Conservation (phyloP, 495 filamentous ascomycete genomes). For the Rhypophila decipiens region DNA sequence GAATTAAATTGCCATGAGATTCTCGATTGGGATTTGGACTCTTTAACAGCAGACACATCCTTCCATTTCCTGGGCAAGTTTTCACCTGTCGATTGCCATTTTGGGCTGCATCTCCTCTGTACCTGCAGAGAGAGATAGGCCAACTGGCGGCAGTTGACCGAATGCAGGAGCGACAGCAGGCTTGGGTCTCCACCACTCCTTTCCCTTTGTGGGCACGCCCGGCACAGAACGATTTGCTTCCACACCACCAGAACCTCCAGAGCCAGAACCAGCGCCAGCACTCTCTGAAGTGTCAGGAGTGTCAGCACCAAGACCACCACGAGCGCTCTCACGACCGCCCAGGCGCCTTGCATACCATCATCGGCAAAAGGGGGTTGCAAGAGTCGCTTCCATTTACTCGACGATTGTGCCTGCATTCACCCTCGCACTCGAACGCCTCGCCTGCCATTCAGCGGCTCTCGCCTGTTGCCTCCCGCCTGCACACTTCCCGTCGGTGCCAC, state of each 20-base stretch:
- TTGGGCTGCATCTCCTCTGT: neutral
- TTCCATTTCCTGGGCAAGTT: no score
- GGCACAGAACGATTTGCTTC: constrained; percentile 1
- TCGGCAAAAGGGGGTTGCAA: neutral
- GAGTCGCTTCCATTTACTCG: no score
- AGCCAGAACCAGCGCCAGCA: no score
- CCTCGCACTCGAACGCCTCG: no score
- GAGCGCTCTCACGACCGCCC: neutral
- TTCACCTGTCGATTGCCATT: neutral
- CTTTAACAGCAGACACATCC: no score
- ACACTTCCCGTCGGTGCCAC: neutral
- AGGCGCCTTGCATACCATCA: neutral
- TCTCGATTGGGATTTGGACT: no score
- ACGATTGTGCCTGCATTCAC: neutral
- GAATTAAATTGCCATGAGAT: no score
- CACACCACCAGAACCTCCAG: neutral
- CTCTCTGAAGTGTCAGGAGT: neutral
- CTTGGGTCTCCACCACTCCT: neutral
- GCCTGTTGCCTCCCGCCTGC: neutral
- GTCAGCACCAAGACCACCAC: neutral
- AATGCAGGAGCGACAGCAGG: neutral
- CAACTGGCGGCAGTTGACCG: constrained; percentile 4
- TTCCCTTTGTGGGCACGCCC: neutral
- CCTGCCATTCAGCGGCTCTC: neutral
- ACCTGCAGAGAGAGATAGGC: neutral